Evolutionary conservation across 176 grass and related monocot genomes (phyloP).

Genomic region (Aegilops bicornis): DNA sequence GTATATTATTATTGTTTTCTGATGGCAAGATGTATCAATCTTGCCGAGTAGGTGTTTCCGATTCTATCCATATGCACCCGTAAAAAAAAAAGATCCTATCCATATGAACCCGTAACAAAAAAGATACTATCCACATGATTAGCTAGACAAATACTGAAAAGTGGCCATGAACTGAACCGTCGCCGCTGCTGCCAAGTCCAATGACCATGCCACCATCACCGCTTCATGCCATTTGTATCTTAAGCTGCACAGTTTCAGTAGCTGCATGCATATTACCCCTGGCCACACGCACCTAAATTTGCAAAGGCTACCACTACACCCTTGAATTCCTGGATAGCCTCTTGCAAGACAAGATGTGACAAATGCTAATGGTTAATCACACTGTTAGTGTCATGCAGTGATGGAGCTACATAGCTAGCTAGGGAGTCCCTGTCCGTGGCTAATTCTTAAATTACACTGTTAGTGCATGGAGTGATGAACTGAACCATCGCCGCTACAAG

Average conservation of each 20-base stretch:
- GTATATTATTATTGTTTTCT: conserved; percentile 21
- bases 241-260: too few species aligned
- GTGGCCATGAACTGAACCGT: too few species aligned
- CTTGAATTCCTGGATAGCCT: not conserved
- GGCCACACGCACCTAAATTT: conserved; percentile 2
- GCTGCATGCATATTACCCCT: not conserved
- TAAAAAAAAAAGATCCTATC: too few species aligned
- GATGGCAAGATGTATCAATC: too few species aligned
- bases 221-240: too few species aligned
- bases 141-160: too few species aligned
- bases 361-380: conserved; percentile 3
- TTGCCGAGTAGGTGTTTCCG: too few species aligned
- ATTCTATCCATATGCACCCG: too few species aligned
- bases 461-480: not conserved
- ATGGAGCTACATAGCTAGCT: conserved; percentile 1
- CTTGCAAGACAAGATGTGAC: conserved; percentile 1
- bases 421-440: conserved; percentile 13
- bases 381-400: not conserved
- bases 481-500: conserved; percentile 17
- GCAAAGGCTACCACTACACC: conserved; percentile 14
- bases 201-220: too few species aligned
- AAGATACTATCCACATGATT: too few species aligned
- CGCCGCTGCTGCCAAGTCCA: not conserved
- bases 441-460: not conserved
- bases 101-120: too few species aligned